Percentiles rank a stretch among this genome's conserved stretches.
Evolutionary conservation across 352 stramenopile genomes (phyloP).

Genomic region (Pythium guiyangense): DNA sequence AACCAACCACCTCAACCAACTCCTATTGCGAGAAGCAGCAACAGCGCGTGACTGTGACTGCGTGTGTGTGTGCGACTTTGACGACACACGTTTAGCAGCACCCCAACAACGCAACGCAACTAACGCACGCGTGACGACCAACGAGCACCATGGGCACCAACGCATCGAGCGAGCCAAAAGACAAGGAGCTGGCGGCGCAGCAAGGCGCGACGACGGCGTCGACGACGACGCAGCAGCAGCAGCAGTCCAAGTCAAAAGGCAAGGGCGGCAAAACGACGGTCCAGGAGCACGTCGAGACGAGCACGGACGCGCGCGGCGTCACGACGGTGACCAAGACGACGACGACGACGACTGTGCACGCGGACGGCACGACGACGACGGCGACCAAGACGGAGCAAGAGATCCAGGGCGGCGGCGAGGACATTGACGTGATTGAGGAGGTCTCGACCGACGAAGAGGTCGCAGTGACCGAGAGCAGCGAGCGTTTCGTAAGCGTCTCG

Average conservation of each 20-base stretch:
- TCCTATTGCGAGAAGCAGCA: neutral
- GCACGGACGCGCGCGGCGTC: constrained; percentile 8
- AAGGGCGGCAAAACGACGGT: constrained; percentile 5
- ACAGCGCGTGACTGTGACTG: neutral
- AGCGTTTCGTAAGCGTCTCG: constrained; percentile 9
- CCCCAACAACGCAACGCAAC: neutral
- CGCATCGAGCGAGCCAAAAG: constrained; percentile 11
- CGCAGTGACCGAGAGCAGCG: constrained; percentile 6
- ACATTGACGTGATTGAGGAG: constrained; percentile 10
- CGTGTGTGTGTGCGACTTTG: no score
- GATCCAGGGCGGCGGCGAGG: constrained; percentile 15
- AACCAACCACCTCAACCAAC: neutral
- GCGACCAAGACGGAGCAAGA: constrained; percentile 8
- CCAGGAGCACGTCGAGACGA: constrained; percentile 11
- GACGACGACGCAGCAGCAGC: no score
- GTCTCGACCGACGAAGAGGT: constrained; percentile 13
- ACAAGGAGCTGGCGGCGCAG: constrained; percentile 2
- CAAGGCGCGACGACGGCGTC: neutral
- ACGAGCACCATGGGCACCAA: constrained; percentile 12
- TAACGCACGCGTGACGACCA: neutral
- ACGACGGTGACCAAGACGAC: constrained; percentile 11
- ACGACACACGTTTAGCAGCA: no score
- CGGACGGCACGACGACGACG: constrained; percentile 13
- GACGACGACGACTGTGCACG: constrained; percentile 13
- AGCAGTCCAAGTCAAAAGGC: neutral